Percentiles rank a stretch among this genome's conserved stretches.
phyloP scores from a whole-genome alignment of 257 asterid genomes.

The Jasminum sambac region DNA sequence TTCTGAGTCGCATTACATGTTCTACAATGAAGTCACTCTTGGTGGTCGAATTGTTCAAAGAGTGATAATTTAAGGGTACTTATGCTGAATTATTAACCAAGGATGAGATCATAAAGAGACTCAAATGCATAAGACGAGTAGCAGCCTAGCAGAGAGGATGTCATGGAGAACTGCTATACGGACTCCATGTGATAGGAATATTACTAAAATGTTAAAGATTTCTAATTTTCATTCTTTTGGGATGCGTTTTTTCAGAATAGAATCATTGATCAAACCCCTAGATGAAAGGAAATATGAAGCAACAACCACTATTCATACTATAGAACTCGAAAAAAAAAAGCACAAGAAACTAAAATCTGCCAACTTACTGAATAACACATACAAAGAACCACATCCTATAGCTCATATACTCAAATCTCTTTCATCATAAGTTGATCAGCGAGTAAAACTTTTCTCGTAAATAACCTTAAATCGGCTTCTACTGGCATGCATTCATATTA shows the following conservation, averaged over 20 bases:
- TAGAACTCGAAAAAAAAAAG: not conserved
- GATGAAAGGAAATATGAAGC: not conserved
- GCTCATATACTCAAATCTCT: not conserved
- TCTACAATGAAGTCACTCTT: not conserved
- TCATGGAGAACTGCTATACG: not conserved
- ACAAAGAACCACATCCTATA: not conserved
- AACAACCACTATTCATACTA: not conserved
- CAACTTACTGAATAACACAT: not conserved
- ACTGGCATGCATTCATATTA: not conserved
- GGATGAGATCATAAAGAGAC: not conserved
- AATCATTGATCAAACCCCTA: not conserved
- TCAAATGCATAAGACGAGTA: not conserved
- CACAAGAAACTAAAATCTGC: not conserved
- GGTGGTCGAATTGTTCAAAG: not conserved
- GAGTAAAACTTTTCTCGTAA: not conserved
- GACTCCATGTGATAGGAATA: not conserved
- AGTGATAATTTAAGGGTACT: not conserved
- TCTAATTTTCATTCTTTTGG: not conserved
- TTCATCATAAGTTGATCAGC: not conserved
- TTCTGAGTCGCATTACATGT: not conserved
- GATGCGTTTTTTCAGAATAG: not conserved
- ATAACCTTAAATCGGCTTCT: not conserved
- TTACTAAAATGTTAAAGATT: not conserved
- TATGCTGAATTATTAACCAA: not conserved
- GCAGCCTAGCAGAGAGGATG: not conserved